Evolutionary conservation across 1,139 yeast genomes (phyloP).

Genomic region (Lodderomyces parapsilosis): DNA sequence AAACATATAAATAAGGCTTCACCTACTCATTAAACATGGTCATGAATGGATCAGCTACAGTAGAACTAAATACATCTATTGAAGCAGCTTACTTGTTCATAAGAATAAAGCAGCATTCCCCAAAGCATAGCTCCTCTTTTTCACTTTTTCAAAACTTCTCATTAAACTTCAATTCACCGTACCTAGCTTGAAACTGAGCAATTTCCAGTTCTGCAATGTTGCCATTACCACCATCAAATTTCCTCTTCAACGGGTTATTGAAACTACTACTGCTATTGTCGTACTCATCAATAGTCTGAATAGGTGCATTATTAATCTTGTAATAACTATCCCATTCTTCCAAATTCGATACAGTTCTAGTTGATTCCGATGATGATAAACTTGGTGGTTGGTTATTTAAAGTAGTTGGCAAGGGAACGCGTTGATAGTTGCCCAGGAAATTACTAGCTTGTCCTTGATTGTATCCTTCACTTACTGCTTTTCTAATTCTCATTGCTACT

Average conservation of each 20-base stretch:
- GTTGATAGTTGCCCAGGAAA: constrained; percentile 13
- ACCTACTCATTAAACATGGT: too few relatives aligned
- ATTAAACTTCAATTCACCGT: constrained; percentile 46
- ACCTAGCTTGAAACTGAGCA: constrained; percentile 22
- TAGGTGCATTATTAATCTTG: constrained; percentile 16
- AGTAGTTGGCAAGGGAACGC: constrained; percentile 56
- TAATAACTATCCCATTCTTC: constrained; percentile 18
- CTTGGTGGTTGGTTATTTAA: constrained; percentile 37
- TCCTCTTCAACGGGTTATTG: constrained; percentile 32
- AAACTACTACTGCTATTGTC: constrained; percentile 11
- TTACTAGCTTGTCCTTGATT: constrained; percentile 51
- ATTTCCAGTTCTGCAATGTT: constrained; percentile 16
- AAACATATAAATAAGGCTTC: too few relatives aligned
- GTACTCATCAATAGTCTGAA: constrained; percentile 20
- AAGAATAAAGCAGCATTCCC: not conserved
- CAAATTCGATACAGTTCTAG: constrained; percentile 24
- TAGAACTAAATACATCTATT: too few relatives aligned
- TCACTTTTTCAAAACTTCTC: constrained; percentile 42
- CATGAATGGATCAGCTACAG: too few relatives aligned
- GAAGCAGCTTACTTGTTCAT: too few relatives aligned
- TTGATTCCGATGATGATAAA: constrained; percentile 39
- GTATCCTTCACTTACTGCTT: constrained; percentile 65
- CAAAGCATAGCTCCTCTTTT: not conserved
- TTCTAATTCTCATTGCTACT: constrained; percentile 70
- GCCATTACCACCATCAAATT: constrained; percentile 28